phyloP scores from a whole-genome alignment of 495 filamentous ascomycete genomes.

The Neurospora tetrasperma region DNA sequence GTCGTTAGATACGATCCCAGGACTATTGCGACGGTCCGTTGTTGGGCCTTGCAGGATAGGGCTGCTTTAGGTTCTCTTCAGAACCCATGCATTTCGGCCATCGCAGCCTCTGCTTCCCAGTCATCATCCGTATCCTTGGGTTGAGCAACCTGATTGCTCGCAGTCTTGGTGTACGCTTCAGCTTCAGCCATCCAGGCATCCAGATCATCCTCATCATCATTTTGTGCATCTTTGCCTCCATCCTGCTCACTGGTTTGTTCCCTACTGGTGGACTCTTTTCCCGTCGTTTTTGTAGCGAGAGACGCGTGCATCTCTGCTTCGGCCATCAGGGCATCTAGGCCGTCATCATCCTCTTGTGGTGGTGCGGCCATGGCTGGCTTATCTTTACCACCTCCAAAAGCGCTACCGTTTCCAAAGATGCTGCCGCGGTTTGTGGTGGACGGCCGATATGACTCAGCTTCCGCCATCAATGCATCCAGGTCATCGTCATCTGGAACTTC shows the following conservation, averaged over 20 bases:
- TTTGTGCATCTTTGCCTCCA: slow-evolving; percentile 1
- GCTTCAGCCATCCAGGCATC: slow-evolving; percentile 19
- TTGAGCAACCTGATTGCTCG: neutral
- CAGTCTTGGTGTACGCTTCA: slow-evolving; percentile 3
- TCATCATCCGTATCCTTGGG: slow-evolving; percentile 10
- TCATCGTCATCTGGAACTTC: slow-evolving; percentile 37
- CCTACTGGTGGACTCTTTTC: neutral
- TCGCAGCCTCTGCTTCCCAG: slow-evolving; percentile 53
- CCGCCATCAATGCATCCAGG: slow-evolving; percentile 43
- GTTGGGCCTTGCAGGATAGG: neutral
- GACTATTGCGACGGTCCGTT: neutral
- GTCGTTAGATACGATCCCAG: neutral
- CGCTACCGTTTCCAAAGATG: slow-evolving; percentile 1
- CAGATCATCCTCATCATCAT: slow-evolving; percentile 10
- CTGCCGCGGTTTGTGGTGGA: neutral
- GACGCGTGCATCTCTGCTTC: slow-evolving; percentile 24
- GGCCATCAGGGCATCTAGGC: slow-evolving; percentile 39
- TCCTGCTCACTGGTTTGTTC: slow-evolving; percentile 3
- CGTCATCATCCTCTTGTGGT: slow-evolving; percentile 12
- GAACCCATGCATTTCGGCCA: slow-evolving; percentile 54
- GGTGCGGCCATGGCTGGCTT: neutral
- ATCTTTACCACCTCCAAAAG: slow-evolving; percentile 14
- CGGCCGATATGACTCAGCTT: slow-evolving; percentile 26
- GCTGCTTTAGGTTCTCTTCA: slow-evolving; percentile 33
- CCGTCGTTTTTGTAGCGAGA: neutral